A percentile compares a stretch with the other conserved stretches of the same genome.
These are phyloP conservation scores for Mycena crocata DNA, from an alignment of 768 basidiomycete species.

Conservation along the genomic window DNA sequence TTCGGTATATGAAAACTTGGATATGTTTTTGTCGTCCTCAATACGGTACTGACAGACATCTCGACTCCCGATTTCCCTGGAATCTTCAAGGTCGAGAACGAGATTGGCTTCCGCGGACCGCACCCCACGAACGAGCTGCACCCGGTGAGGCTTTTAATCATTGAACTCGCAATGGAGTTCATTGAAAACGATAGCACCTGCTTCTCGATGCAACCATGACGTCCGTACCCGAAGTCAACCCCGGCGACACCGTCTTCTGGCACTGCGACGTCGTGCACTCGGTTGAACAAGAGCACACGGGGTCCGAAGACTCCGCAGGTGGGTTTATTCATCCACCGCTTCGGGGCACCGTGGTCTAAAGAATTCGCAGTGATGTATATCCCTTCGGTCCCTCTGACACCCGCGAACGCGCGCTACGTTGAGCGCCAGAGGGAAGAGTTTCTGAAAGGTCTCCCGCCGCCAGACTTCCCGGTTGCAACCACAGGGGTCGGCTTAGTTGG, in stretches of 20 bases:
- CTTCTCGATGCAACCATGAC: conserved; percentile 67
- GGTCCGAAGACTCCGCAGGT: conserved; percentile 60
- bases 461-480: conserved; percentile 72
- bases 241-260: conserved; percentile 79
- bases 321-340: too few relatives aligned
- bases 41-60: conserved; percentile 43
- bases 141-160: conserved; percentile 40
- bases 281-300: conserved; percentile 53
- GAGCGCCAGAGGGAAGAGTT: conserved; percentile 72
- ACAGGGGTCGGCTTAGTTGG: conserved; percentile 52
- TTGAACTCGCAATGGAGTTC: conserved; percentile 60
- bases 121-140: conserved; percentile 52
- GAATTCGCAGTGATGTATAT: conserved; percentile 80
- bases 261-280: conserved; percentile 57
- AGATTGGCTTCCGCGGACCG: conserved; percentile 45
- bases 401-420: conserved; percentile 70
- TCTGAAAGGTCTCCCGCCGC: conserved; percentile 68
- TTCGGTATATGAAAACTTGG: conserved; percentile 42
- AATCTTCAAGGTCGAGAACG: conserved; percentile 39
- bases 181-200: conserved; percentile 51
- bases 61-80: conserved; percentile 57
- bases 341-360: too few relatives aligned
- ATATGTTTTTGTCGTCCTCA: not conserved
- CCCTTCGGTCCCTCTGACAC: conserved; percentile 75
- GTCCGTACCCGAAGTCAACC: conserved; percentile 68